Evolutionary conservation across 306 rosid species (phyloP).

Genomic region (Quercus bicolor): DNA sequence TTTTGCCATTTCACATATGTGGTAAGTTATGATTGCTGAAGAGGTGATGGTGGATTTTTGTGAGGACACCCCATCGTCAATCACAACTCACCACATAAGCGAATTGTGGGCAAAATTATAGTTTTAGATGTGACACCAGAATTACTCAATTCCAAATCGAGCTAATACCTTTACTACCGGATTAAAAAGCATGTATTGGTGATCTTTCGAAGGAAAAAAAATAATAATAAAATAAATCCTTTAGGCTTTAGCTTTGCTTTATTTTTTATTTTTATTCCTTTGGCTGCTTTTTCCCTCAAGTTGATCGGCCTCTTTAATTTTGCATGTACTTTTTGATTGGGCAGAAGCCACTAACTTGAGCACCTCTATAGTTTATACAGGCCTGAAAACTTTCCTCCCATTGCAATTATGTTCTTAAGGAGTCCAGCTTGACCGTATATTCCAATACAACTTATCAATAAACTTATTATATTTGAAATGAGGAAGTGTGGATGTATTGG

Average conservation of each 20-base stretch:
- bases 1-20: fast-evolving
- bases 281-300: background rate
- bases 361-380: too few species aligned
- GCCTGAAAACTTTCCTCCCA: too few species aligned
- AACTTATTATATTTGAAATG: background rate
- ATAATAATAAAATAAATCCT: too few species aligned
- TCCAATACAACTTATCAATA: too few species aligned
- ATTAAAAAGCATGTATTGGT: background rate
- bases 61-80: fast-evolving
- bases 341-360: background rate
- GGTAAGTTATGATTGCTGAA: fast-evolving
- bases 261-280: background rate
- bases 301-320: background rate
- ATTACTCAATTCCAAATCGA: background rate
- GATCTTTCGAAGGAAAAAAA: background rate
- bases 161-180: background rate
- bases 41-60: fast-evolving
- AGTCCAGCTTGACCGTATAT: too few species aligned
- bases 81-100: fast-evolving
- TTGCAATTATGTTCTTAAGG: background rate
- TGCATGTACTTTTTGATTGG: background rate
- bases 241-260: background rate
- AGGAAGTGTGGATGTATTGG: background rate
- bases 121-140: too few species aligned
- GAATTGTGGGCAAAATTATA: fast-evolving